Percentiles rank a stretch among this genome's conserved stretches.
phyloP scores from a whole-genome alignment of 1,139 yeast genomes.

The Nakaseomyces kungkrabaensis region DNA sequence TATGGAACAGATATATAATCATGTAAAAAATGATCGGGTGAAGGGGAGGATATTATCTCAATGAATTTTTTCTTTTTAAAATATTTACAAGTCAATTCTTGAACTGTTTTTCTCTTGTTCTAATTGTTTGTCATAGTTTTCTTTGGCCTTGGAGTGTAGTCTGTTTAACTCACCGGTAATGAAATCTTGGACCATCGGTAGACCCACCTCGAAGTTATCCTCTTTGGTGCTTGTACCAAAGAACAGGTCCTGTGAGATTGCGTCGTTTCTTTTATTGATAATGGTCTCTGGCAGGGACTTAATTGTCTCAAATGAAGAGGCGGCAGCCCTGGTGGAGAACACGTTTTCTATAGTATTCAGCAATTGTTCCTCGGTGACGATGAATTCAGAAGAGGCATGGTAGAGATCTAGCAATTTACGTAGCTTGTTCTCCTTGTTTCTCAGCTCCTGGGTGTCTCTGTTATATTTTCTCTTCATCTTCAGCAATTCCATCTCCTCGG shows the following conservation, averaged over 20 bases:
- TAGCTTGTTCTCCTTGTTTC: conserved; percentile 41
- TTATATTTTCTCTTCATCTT: conserved; percentile 45
- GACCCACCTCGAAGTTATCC: conserved; percentile 8
- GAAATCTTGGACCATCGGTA: conserved; percentile 12
- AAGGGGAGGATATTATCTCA: not conserved
- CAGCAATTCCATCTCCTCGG: conserved; percentile 47
- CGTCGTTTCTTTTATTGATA: conserved; percentile 4
- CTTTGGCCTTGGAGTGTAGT: not conserved
- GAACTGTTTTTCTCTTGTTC: conserved; percentile 1
- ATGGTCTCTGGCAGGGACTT: conserved; percentile 5
- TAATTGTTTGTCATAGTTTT: not conserved
- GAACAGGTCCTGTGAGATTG: conserved; percentile 7
- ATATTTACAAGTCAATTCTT: conserved; percentile 2
- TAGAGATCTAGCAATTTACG: conserved; percentile 55
- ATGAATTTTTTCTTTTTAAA: not conserved
- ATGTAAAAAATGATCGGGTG: too few relatives aligned
- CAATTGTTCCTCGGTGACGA: conserved; percentile 31
- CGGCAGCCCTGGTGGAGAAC: conserved; percentile 15
- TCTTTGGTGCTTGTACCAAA: conserved; percentile 9
- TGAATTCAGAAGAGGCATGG: conserved; percentile 49
- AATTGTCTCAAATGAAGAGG: conserved; percentile 3
- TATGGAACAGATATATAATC: not conserved
- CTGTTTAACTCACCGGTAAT: conserved; percentile 6
- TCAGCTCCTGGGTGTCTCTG: conserved; percentile 37
- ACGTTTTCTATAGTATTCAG: conserved; percentile 28